Evolutionary conservation across 371 early-diverging fungal genomes (phyloP).

Genomic region (Mucor circinelloides): DNA sequence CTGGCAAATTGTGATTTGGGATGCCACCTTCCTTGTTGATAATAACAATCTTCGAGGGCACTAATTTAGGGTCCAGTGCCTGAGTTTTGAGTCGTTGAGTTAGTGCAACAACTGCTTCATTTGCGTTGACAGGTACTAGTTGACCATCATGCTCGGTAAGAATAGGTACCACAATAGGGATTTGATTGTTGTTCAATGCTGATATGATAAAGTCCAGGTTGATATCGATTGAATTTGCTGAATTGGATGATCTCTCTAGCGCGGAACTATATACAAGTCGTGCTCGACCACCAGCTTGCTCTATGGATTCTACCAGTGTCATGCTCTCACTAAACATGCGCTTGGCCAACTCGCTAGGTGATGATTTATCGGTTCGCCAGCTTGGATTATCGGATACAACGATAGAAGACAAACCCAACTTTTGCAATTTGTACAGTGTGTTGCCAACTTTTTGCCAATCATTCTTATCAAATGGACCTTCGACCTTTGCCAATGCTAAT

Average conservation of each 20-base stretch:
- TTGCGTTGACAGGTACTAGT: constrained; percentile 32
- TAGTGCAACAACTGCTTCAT: constrained; percentile 35
- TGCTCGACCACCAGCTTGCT: constrained; percentile 77
- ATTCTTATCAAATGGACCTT: constrained; percentile 54
- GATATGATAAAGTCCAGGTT: constrained; percentile 45
- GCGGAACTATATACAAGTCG: constrained; percentile 55
- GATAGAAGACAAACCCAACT: constrained; percentile 73
- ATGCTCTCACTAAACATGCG: constrained; percentile 62
- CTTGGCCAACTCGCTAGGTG: constrained; percentile 34
- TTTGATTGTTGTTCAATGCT: constrained; percentile 41
- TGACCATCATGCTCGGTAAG: constrained; percentile 25
- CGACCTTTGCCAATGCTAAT: constrained; percentile 65
- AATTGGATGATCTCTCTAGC: constrained; percentile 20
- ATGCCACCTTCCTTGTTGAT: constrained; percentile 56
- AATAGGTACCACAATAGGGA: constrained; percentile 50
- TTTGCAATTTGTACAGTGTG: constrained; percentile 70
- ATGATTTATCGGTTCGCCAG: constrained; percentile 41
- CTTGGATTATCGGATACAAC: constrained; percentile 63
- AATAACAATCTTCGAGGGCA: constrained; percentile 44
- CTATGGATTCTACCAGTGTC: constrained; percentile 73
- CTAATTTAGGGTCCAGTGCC: constrained; percentile 21
- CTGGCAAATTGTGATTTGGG: constrained; percentile 47
- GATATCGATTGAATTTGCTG: constrained; percentile 17
- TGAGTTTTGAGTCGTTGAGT: constrained; percentile 20
- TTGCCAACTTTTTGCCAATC: constrained; percentile 57